Base-by-base conservation (phyloP, 345 rosid genomes). In the Syzygium grande region DNA sequence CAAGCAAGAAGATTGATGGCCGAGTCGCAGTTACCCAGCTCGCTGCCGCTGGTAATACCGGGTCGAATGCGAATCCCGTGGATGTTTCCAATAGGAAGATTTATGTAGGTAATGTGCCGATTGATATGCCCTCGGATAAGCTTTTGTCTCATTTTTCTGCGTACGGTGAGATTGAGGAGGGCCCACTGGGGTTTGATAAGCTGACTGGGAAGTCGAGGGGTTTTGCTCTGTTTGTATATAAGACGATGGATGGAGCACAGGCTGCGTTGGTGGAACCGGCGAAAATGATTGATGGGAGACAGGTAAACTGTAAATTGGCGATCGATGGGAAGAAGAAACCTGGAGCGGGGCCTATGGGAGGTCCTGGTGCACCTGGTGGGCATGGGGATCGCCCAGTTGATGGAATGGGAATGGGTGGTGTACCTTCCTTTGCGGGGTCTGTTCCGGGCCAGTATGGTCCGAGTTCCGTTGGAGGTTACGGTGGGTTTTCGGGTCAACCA, bases 141-240 rank as follows among this genome's bases (percentile, higher is more conserved):
- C 85, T 97, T 12, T 30, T 92, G 88, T 90, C 91, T 46, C 94
- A 87, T 78, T 97, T 97, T 80, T 29, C 94, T 27, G 91, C 89
- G 86, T 97, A 93, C 68, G 99, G 99, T 3, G 98, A 97, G 87
- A 96, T 97, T 51, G 99, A 96, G 84, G 98, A 94, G 88, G 99
- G 99, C 22, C 99, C 99, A 3, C 87, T 97, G 52, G 99, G 99
- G 6, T 95, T 95, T 80, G 99, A 97, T 90, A 96, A 96, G 88
- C 91, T 92, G 91, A 96, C 98, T 6, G 98, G 99, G 61, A 97
- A 97, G 84, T 94, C 98, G 4, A 94, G 92, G 84, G 99, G 99
- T 0, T 97, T 94, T 80, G 98, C 98, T 2, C 88, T 97, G 89
- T 97, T 97, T 90, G 98, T 97, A 7, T 97, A 96, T 43, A 97